Conservation (phyloP, 1,139 yeast genomes). For the Yamadazyma triangularis region DNA sequence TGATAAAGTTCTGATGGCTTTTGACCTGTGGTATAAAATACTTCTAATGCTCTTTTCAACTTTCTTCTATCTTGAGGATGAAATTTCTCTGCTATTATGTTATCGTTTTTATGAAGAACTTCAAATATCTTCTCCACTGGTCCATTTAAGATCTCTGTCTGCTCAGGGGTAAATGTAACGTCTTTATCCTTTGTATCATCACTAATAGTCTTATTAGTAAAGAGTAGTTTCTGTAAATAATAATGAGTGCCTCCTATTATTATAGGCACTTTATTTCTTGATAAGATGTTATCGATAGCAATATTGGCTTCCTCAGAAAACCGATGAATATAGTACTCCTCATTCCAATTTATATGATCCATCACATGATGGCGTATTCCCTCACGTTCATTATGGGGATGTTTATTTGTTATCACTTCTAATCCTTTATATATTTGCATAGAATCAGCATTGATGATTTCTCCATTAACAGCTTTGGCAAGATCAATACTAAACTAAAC, state of each 20-base stretch:
- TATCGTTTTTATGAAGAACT: slow-evolving; percentile 54
- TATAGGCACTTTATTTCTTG: slow-evolving; percentile 72
- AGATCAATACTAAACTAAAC: slow-evolving; percentile 63
- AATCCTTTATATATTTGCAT: slow-evolving; percentile 85
- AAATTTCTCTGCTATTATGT: slow-evolving; percentile 70
- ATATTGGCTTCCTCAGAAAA: slow-evolving; percentile 67
- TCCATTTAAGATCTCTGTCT: slow-evolving; percentile 49
- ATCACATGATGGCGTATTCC: slow-evolving; percentile 82
- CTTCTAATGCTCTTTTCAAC: slow-evolving; percentile 75
- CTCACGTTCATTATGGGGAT: slow-evolving; percentile 70
- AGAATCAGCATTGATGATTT: slow-evolving; percentile 91
- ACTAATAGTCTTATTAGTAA: slow-evolving; percentile 58
- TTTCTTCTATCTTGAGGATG: slow-evolving; percentile 90
- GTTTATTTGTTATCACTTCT: slow-evolving; percentile 85
- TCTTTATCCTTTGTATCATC: slow-evolving; percentile 13
- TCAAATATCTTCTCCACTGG: slow-evolving; percentile 49
- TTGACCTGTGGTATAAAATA: slow-evolving; percentile 61
- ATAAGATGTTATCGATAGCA: slow-evolving; percentile 61
- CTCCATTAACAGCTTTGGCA: slow-evolving; percentile 77
- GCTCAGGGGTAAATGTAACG: slow-evolving; percentile 31
- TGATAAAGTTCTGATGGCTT: slow-evolving; percentile 69
- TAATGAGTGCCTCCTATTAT: slow-evolving; percentile 96
- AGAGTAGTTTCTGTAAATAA: slow-evolving; percentile 73
- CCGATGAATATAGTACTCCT: slow-evolving; percentile 79
- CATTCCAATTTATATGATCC: slow-evolving; percentile 76